These are phyloP conservation scores for Paramecium caudatum DNA, from an alignment of 73 alveolate genomes.

Conservation along the genomic window DNA sequence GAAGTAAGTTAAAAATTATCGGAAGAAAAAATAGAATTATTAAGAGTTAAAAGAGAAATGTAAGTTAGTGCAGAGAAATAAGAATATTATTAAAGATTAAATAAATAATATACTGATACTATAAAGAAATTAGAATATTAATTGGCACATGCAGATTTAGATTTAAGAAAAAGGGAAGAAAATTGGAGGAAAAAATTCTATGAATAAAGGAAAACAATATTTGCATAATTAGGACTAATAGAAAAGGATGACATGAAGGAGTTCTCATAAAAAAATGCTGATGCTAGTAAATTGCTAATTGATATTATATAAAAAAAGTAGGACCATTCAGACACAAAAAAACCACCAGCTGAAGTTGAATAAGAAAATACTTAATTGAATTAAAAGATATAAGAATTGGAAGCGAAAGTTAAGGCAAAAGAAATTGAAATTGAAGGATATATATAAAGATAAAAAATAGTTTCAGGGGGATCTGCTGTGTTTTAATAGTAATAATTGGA, in stretches of 20 bases:
- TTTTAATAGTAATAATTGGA: not conserved
- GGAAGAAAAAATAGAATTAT: conserved; percentile 53
- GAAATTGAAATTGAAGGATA: conserved; percentile 50
- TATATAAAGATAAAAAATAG: conserved; percentile 20
- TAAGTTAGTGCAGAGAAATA: conserved; percentile 14
- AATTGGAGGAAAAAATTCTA: conserved; percentile 59
- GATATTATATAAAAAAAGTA: conserved; percentile 4
- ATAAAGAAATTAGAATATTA: conserved; percentile 59
- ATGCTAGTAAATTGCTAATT: not conserved
- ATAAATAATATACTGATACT: conserved; percentile 55
- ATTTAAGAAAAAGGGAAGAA: conserved; percentile 66
- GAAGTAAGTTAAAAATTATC: conserved; percentile 57
- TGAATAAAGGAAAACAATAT: conserved; percentile 60
- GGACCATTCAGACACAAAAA: not conserved
- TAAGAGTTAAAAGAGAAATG: conserved; percentile 38
- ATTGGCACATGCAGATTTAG: conserved; percentile 43
- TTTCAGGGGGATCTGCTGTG: not conserved
- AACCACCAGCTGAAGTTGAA: not conserved
- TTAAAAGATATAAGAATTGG: conserved; percentile 11
- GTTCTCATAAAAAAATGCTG: conserved; percentile 22
- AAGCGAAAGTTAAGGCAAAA: conserved; percentile 37
- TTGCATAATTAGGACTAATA: conserved; percentile 57
- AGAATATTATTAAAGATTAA: conserved; percentile 63
- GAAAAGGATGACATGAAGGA: conserved; percentile 41
- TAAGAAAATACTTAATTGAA: not conserved